A percentile compares a stretch with the other conserved stretches of the same genome.
Conservation (phyloP, 2,329 filamentous ascomycete genomes). For the Aspergillus bombycis region DNA sequence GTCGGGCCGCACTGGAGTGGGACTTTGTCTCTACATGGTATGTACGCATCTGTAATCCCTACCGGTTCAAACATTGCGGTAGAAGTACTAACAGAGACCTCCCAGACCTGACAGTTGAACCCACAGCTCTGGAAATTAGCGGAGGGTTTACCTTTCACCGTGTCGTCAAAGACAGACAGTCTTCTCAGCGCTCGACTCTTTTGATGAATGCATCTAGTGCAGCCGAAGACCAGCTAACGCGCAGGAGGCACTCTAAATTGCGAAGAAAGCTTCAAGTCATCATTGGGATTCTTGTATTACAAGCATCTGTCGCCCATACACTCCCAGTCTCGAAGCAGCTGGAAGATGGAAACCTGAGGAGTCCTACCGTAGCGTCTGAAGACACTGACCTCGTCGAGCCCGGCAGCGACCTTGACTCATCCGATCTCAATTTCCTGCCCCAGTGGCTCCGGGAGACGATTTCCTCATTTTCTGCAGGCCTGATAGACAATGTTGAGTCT, state of each 20-base stretch:
- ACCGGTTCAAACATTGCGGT: not conserved
- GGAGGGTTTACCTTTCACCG: not conserved
- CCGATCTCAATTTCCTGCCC: not conserved
- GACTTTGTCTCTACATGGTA: not conserved
- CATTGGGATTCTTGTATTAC: slow-evolving; percentile 5
- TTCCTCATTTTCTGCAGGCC: not conserved
- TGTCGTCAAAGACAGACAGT: not conserved
- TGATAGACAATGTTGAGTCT: not conserved
- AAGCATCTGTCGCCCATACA: slow-evolving; percentile 1
- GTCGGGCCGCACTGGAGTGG: not conserved
- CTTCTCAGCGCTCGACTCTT: not conserved
- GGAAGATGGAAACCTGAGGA: not conserved
- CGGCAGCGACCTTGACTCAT: not conserved
- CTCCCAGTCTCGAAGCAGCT: not conserved
- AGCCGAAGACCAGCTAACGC: not conserved
- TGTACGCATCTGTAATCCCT: not conserved
- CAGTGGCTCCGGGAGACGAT: not conserved
- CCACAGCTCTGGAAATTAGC: not conserved
- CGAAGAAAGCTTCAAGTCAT: slow-evolving; percentile 11
- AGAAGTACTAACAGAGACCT: not conserved
- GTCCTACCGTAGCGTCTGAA: not conserved
- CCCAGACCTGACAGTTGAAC: not conserved
- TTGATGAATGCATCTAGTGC: not conserved
- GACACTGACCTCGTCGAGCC: not conserved
- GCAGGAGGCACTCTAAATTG: slow-evolving; percentile 1